A percentile compares a stretch with the other conserved stretches of the same genome.
Conservation (phyloP, 495 filamentous ascomycete species). For the Thozetella sp. region DNA sequence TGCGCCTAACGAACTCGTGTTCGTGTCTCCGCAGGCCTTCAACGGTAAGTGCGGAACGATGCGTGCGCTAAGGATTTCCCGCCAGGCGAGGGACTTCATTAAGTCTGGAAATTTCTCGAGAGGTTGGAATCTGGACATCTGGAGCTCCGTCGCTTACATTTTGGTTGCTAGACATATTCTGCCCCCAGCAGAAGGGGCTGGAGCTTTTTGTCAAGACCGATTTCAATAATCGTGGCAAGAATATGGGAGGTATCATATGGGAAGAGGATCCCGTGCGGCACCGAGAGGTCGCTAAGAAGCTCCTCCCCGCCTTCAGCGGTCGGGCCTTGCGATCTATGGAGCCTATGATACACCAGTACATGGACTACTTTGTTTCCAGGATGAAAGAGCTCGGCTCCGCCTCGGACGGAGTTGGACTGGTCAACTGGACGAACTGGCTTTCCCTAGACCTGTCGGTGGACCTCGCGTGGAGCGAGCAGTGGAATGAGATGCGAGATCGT, state of each 20-base stretch:
- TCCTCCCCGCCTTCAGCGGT: slow-evolving; percentile 17
- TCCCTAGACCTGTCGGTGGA: background rate
- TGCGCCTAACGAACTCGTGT: slow-evolving; percentile 34
- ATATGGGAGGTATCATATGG: slow-evolving; percentile 15
- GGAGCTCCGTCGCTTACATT: too few species aligned
- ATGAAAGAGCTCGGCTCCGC: slow-evolving; percentile 17
- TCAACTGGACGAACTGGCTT: background rate
- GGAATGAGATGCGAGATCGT: background rate
- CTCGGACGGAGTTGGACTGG: background rate
- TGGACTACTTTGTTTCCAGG: slow-evolving; percentile 16
- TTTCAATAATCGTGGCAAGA: slow-evolving; percentile 12
- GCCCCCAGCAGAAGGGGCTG: background rate
- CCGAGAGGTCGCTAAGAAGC: slow-evolving; percentile 13
- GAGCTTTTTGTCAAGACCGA: slow-evolving; percentile 15
- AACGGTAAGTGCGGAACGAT: background rate
- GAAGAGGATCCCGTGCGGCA: slow-evolving; percentile 18
- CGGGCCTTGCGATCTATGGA: slow-evolving; percentile 17
- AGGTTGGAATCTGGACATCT: too few species aligned
- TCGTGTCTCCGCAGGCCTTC: slow-evolving; percentile 21
- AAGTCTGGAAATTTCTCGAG: too few species aligned
- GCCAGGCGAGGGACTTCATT: too few species aligned
- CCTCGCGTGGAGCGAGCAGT: background rate
- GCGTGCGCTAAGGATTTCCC: too few species aligned
- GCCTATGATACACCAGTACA: slow-evolving; percentile 14
- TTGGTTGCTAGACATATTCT: slow-evolving; percentile 8